Evolutionary conservation across 2,329 filamentous ascomycete species (phyloP).

Genomic region (Xylaria sp.): DNA sequence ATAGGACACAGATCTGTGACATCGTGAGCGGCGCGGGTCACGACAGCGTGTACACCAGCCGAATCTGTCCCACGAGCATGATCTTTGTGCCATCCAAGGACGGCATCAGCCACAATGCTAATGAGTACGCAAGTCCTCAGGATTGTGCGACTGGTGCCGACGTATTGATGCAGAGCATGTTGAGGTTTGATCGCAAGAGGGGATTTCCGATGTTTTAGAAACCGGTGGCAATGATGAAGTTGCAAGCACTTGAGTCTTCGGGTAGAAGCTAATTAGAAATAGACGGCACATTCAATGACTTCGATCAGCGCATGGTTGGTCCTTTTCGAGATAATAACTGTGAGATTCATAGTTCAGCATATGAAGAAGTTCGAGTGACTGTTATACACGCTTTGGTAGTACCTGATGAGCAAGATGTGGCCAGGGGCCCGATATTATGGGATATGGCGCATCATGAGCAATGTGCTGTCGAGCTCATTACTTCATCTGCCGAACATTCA

Average conservation of each 20-base stretch:
- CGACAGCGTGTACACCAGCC: slow-evolving; percentile 54
- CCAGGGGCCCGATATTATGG: not conserved
- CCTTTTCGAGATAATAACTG: not conserved
- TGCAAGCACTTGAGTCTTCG: not conserved
- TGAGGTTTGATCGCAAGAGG: slow-evolving; percentile 35
- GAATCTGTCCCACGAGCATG: slow-evolving; percentile 58
- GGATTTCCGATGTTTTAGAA: slow-evolving; percentile 1
- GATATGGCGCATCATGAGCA: not conserved
- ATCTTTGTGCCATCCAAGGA: slow-evolving; percentile 61
- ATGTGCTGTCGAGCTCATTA: slow-evolving; percentile 33
- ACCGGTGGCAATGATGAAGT: not conserved
- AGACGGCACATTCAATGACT: not conserved
- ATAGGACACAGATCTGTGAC: slow-evolving; percentile 36
- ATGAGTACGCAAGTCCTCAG: slow-evolving; percentile 55
- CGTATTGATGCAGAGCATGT: slow-evolving; percentile 40
- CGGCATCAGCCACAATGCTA: slow-evolving; percentile 59
- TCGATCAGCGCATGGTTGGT: not conserved
- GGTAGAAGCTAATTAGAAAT: not conserved
- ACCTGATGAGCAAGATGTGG: not conserved
- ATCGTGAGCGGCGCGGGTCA: slow-evolving; percentile 42
- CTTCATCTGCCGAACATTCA: slow-evolving; percentile 89
- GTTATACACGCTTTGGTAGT: not conserved
- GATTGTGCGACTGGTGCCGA: slow-evolving; percentile 52
- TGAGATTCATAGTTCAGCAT: not conserved
- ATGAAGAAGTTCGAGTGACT: not conserved